A percentile compares a stretch with the other conserved stretches of the same genome.
These are phyloP conservation scores for Chloroidium sp. DNA, from an alignment of 163 green algal genomes.

Conservation along the genomic window DNA sequence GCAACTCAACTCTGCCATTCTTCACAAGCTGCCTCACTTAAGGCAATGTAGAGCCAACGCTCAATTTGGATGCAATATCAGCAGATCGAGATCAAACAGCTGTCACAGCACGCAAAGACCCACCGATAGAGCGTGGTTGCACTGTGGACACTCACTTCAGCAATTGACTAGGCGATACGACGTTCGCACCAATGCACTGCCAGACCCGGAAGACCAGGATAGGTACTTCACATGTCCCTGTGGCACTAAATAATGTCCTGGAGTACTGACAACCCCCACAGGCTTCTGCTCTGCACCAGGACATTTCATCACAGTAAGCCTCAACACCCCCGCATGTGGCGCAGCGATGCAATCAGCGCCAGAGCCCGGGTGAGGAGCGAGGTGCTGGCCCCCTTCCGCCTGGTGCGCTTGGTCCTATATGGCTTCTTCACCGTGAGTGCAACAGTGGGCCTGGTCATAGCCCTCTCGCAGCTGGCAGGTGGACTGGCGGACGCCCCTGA, in stretches of 20 bases:
- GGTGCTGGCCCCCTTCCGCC: slow-evolving; percentile 39
- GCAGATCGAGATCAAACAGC: neutral
- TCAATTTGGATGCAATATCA: neutral
- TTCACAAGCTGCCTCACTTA: neutral
- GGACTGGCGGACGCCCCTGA: slow-evolving; percentile 32
- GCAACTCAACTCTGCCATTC: too few species aligned
- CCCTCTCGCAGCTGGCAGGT: slow-evolving; percentile 44
- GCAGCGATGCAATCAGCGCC: neutral
- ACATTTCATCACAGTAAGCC: neutral
- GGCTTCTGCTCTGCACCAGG: neutral
- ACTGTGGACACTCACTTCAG: neutral
- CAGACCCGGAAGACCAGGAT: neutral
- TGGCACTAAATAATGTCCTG: neutral
- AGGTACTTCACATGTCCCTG: neutral
- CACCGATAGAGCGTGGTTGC: neutral
- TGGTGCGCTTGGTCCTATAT: slow-evolving; percentile 63
- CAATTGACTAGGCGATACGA: neutral
- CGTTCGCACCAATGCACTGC: neutral
- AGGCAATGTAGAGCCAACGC: neutral
- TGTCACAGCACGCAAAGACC: neutral
- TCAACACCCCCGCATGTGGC: neutral
- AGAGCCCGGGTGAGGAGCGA: slow-evolving; percentile 29
- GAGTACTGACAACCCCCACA: neutral
- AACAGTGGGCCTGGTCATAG: slow-evolving; percentile 35
- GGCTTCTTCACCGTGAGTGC: slow-evolving; percentile 41